phyloP scores from a whole-genome alignment of 345 rosid genomes.

The Eucalyptus marginata region DNA sequence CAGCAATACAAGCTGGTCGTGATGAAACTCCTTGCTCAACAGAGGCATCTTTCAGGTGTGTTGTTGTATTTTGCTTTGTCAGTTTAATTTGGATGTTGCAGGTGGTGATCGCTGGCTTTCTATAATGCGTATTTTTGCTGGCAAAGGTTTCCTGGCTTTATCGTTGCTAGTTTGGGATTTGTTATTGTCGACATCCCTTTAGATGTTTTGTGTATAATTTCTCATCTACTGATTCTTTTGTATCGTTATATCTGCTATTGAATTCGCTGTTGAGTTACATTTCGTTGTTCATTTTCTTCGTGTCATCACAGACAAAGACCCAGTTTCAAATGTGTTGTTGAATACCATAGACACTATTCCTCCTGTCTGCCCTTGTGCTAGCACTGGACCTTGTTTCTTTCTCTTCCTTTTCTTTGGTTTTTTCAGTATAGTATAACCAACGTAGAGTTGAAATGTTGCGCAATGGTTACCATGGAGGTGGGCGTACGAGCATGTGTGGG shows the following conservation, averaged over 20 bases:
- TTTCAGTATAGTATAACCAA: neutral
- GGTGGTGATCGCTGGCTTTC: neutral
- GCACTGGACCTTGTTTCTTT: rapidly evolving
- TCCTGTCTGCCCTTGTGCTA: neutral
- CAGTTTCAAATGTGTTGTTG: neutral
- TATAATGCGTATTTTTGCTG: neutral
- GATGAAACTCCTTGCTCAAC: conserved; percentile 49
- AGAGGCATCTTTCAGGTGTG: conserved; percentile 70
- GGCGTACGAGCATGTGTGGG: too few species aligned
- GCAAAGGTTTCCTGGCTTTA: neutral
- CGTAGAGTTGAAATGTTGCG: rapidly evolving
- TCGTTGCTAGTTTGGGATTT: neutral
- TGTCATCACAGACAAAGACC: neutral
- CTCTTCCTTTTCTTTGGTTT: too few species aligned
- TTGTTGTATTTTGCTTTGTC: neutral
- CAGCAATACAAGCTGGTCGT: conserved; percentile 34
- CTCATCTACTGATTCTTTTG: too few species aligned
- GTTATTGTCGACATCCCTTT: too few species aligned
- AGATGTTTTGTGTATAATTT: too few species aligned
- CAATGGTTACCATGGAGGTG: too few species aligned
- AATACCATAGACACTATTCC: neutral
- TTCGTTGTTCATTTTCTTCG: neutral
- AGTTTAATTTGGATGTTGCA: too few species aligned
- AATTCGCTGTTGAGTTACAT: neutral
- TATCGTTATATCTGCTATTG: too few species aligned